Evolutionary conservation across 2,329 filamentous ascomycete genomes (phyloP).

Genomic region (Eurotiales sp.): DNA sequence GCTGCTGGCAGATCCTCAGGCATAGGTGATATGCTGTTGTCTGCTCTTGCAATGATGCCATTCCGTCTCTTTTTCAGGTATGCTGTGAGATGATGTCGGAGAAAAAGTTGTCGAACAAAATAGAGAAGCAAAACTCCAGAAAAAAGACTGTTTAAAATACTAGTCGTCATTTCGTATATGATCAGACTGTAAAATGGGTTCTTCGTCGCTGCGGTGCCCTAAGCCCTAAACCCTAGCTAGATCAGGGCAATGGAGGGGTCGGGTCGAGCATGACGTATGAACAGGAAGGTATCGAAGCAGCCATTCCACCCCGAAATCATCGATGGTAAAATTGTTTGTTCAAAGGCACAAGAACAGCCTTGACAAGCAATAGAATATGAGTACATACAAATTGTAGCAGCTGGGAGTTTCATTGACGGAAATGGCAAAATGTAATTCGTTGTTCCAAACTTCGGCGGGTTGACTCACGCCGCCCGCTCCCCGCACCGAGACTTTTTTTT

Average conservation of each 20-base stretch:
- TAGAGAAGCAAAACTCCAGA: too few relatives aligned
- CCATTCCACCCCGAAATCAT: neutral
- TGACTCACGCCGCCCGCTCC: constrained; percentile 13
- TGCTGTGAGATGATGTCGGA: too few relatives aligned
- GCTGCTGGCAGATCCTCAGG: too few relatives aligned
- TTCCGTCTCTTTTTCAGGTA: too few relatives aligned
- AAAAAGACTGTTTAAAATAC: too few relatives aligned
- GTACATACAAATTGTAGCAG: neutral
- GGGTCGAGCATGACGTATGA: neutral
- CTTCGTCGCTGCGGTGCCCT: too few relatives aligned
- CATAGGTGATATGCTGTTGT: too few relatives aligned
- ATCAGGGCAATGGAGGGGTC: constrained; percentile 6
- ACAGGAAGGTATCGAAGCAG: neutral
- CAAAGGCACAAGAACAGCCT: neutral
- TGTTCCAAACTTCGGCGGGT: constrained; percentile 10
- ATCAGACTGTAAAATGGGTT: too few relatives aligned
- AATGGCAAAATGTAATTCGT: constrained; percentile 1
- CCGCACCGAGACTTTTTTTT: constrained; percentile 13
- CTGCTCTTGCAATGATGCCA: too few relatives aligned
- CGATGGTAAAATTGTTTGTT: neutral
- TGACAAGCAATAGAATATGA: neutral
- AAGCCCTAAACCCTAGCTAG: constrained; percentile 30
- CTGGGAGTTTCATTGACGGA: neutral
- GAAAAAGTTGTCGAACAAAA: too few relatives aligned
- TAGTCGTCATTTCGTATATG: too few relatives aligned